Base-by-base conservation (phyloP, 352 stramenopile species). In the Thalassiosira exigua region DNA sequence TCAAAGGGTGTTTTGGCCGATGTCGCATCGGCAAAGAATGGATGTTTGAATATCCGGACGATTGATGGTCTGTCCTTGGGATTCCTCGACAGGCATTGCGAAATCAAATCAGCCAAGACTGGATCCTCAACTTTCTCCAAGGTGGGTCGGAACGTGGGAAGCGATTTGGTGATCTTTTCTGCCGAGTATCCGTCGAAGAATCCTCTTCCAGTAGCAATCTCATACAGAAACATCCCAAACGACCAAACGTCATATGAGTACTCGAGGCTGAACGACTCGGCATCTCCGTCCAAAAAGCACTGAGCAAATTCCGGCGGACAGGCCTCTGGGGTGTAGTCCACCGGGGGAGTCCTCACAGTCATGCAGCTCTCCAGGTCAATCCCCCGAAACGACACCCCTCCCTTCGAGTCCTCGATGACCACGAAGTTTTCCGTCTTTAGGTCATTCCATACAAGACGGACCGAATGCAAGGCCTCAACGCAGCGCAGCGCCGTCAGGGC, bases 361-460 rank as follows among this genome's bases (percentile, higher is more conserved):
- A 93, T 91, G 21, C 85, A 90, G 24, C 82, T 91, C 71, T 94
- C 89, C 12, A 94, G 71, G 82, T 94, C 89, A 66, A 94, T 94
- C 12, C 89, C 89, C 52, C 88, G 88, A 42, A 84, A 84, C 1
- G 54, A 56, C 36, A 91, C 69, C 17, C 65, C 69, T 22, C 71
- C 67, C 52, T 81, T 75, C 26, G 67, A 69, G 71, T 84, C 76
- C 29, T 77, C 30, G n/a, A 86, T 82, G 0, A 93, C 82, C 1
- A 94, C 87, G 81, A 94, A 92, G 50, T 94, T 94, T 68, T 94
- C 89, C 39, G 83, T 87, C 54, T 94, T 94, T 24, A 93, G 70
- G 74, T 94, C 89, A 21, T 90, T 94, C 89, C 89, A 94, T 17
- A 94, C 89, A n/a, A 94, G 69, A 33, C 74, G 71, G 0, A 82